These are phyloP conservation scores for Saraca asoca DNA, from an alignment of 331 rosid genomes.

Conservation along the genomic window DNA sequence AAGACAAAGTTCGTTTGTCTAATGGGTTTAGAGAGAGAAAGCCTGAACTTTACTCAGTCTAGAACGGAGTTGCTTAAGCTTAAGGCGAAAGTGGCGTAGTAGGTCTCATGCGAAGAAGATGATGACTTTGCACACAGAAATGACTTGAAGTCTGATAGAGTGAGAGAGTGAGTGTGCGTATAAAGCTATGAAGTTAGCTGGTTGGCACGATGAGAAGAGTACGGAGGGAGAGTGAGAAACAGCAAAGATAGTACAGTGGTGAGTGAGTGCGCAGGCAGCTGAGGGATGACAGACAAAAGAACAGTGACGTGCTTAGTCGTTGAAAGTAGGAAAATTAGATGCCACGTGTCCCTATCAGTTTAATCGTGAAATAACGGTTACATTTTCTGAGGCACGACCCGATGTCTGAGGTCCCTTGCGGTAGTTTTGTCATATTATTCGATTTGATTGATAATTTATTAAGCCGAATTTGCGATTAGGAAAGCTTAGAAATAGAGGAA, in stretches of 20 bases:
- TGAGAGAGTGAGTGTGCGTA: background rate
- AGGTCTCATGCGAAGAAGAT: background rate
- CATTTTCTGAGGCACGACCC: conserved; percentile 44
- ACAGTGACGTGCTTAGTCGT: conserved; percentile 36
- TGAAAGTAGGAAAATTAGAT: conserved; percentile 32
- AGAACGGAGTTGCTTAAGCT: background rate
- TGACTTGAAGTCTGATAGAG: background rate
- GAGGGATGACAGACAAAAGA: too few relatives aligned
- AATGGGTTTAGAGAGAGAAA: background rate
- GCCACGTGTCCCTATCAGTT: conserved; percentile 29
- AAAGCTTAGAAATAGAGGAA: too few relatives aligned
- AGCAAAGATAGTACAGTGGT: too few relatives aligned
- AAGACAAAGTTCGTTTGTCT: too few relatives aligned
- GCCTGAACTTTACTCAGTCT: background rate
- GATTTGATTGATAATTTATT: too few relatives aligned
- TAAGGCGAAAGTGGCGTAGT: background rate
- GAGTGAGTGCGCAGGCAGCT: too few relatives aligned
- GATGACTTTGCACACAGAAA: background rate
- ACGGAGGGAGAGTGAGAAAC: too few relatives aligned
- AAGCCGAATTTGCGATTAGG: too few relatives aligned
- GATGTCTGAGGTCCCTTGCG: too few relatives aligned
- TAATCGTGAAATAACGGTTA: conserved; percentile 70
- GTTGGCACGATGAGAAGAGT: too few relatives aligned
- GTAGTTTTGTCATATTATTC: too few relatives aligned
- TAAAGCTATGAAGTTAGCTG: too few relatives aligned